Conservation (phyloP, 257 asterid species). For the Nemophila menziesii region DNA sequence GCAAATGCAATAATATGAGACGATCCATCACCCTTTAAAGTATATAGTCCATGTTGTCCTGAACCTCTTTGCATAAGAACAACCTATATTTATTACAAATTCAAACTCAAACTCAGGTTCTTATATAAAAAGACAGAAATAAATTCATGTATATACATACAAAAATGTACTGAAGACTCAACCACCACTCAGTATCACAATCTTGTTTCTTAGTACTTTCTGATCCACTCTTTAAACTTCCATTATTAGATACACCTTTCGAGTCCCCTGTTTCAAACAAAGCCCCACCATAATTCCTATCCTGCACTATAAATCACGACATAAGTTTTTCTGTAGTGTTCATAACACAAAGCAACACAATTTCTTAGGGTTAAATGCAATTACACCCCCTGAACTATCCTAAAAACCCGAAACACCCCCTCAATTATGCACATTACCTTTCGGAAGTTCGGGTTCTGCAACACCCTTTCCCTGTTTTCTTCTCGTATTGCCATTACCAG, state of each 20-base stretch:
- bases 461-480: slow-evolving; percentile 11
- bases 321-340: background rate
- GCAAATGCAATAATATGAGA: slow-evolving; percentile 73
- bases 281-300: slow-evolving; percentile 2
- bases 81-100: slow-evolving; percentile 22
- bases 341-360: background rate
- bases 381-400: background rate
- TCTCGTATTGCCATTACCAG: slow-evolving; percentile 1
- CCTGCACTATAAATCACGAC: slow-evolving; percentile 9
- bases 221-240: slow-evolving; percentile 17
- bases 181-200: slow-evolving; percentile 66
- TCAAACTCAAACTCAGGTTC: background rate
- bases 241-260: slow-evolving; percentile 16
- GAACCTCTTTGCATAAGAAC: slow-evolving; percentile 45
- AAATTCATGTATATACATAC: slow-evolving; percentile 33
- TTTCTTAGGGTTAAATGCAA: background rate
- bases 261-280: slow-evolving; percentile 17
- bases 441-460: slow-evolving; percentile 6
- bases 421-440: slow-evolving; percentile 11
- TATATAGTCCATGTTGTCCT: slow-evolving; percentile 41
- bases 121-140: too few species aligned
- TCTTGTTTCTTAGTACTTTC: slow-evolving; percentile 14
- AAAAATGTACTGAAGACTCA: slow-evolving; percentile 61
- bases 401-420: background rate
- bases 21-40: slow-evolving; percentile 25